Evolutionary conservation across 2,329 filamentous ascomycete species (phyloP).

Genomic region (Talaromyces islandicus): DNA sequence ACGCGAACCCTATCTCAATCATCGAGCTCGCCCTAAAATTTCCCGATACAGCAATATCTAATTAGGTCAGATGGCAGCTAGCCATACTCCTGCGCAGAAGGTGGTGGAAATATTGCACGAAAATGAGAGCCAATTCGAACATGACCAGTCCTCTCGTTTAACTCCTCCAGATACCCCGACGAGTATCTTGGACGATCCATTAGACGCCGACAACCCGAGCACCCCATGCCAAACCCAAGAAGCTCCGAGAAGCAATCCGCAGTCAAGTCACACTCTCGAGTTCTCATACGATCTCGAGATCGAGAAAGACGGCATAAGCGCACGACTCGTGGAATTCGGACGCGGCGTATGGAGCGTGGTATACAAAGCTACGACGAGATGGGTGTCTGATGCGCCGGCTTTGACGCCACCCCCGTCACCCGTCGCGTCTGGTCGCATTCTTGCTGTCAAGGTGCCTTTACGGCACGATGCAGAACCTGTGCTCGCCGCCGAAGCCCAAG

Average conservation of each 20-base stretch:
- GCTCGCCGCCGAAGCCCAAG: constrained; percentile 37
- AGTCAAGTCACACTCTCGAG: constrained; percentile 11
- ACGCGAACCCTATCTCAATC: background rate
- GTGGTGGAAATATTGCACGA: background rate
- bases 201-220: background rate
- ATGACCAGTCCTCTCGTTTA: background rate
- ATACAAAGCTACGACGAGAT: constrained; percentile 32
- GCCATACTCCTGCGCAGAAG: background rate
- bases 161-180: constrained; percentile 6
- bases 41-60: background rate
- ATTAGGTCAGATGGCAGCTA: constrained; percentile 5
- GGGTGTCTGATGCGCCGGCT: constrained; percentile 6
- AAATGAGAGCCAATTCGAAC: background rate
- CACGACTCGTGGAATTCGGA: constrained; percentile 34
- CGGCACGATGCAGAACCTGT: constrained; percentile 36
- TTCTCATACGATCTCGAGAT: constrained; percentile 31
- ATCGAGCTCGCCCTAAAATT: background rate
- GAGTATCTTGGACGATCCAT: background rate
- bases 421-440: constrained; percentile 21
- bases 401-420: constrained; percentile 34
- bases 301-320: constrained; percentile 18
- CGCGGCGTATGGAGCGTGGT: constrained; percentile 44
- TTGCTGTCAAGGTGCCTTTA: constrained; percentile 41
- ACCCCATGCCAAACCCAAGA: background rate
- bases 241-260: background rate